Base-by-base conservation (phyloP, 305 asterid genomes). In the Solanum aculeatissimum region DNA sequence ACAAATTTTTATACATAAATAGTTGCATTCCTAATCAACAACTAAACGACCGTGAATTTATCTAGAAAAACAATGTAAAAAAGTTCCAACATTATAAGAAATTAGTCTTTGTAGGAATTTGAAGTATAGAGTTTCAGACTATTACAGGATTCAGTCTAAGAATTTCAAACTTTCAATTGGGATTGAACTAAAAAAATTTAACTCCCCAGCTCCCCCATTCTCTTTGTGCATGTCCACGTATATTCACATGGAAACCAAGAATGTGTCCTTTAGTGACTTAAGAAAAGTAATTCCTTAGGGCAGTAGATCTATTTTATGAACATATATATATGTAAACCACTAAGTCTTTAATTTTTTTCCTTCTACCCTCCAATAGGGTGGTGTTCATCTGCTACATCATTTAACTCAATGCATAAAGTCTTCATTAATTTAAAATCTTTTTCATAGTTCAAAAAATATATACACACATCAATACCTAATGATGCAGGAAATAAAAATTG, bases 381-480 rank as follows among this genome's bases (percentile, higher is more conserved):
- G 92, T 87, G 49, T 90, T 91, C 98, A 95, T 94, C 98, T 93
- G 98, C 96, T 84, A 85, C 68, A 74, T 86, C 81, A 84, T 79
- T 53, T 49, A 21, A 38, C 84, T 88, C 85, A 84, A 89, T 77
- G 40, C 3, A 40, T 58, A 40, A 83, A 58, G 86, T 87, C 85
- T 83, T 83, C 80, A 87, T 83, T 63, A 70, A 81, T 83, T 86
- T 32, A 60, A 88, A 84, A 23, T 80, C 70, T 12, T 81, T 83
- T 68, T 86, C 84, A 85, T 72, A 65, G 2, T 75, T 49, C 83
- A 85, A 54, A 58, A n/a, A 54, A 23, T 35, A 35, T 35, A 55
- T 57, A 29, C 27, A 60, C 35, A 54, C 51, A 82, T 66, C 58
- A 60, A 62, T 82, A 82, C 63, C 84, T 63, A 82, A 82, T 82